These are phyloP conservation scores for Aureobasidium mangrovei DNA, from an alignment of 2,329 filamentous ascomycete species.

Conservation along the genomic window DNA sequence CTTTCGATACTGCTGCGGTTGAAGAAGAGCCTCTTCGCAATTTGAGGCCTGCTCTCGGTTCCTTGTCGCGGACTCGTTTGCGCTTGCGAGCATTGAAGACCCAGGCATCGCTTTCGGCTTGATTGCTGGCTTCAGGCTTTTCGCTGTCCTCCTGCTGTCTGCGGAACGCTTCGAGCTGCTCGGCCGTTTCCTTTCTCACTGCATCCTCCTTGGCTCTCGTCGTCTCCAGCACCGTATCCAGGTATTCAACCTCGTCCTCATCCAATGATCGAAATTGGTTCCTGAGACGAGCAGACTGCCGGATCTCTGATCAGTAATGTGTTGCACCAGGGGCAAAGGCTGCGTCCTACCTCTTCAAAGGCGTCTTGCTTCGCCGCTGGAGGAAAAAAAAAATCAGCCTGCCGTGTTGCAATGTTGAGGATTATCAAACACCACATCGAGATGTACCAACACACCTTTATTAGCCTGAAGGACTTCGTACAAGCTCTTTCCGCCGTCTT, in stretches of 20 bases:
- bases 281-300: constrained; percentile 49
- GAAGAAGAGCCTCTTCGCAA: constrained; percentile 30
- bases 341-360: constrained; percentile 57
- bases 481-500: constrained; percentile 51
- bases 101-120: constrained; percentile 40
- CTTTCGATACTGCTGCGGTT: background rate
- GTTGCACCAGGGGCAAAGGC: background rate
- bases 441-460: constrained; percentile 48
- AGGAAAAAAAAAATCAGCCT: constrained; percentile 1
- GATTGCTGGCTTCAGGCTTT: constrained; percentile 30
- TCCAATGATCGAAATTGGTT: constrained; percentile 73
- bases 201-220: constrained; percentile 48
- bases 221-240: constrained; percentile 52
- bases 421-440: constrained; percentile 5
- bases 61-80: constrained; percentile 37
- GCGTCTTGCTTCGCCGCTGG: constrained; percentile 71
- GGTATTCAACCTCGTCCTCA: constrained; percentile 69
- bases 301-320: background rate
- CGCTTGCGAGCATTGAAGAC: constrained; percentile 42
- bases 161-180: constrained; percentile 51
- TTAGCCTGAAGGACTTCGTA: constrained; percentile 73
- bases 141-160: constrained; percentile 52
- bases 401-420: background rate
- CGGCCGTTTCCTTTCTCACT: constrained; percentile 49
- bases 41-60: constrained; percentile 36